Base-by-base conservation (phyloP, 495 filamentous ascomycete species). In the Pyrenula aspistea region DNA sequence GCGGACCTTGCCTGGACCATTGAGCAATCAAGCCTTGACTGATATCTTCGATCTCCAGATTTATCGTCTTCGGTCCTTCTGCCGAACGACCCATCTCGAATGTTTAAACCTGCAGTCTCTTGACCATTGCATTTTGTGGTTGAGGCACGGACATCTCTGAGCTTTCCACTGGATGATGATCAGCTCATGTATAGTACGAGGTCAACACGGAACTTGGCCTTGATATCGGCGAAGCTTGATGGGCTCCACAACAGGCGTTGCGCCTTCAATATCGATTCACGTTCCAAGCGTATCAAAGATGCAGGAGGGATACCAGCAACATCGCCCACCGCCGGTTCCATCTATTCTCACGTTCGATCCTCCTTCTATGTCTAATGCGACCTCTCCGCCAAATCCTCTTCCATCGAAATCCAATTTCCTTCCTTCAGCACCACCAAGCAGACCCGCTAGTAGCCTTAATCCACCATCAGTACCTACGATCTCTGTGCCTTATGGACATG, bases 361-460 rank as follows among this genome's bases (percentile, higher is more conserved):
- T 56, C 57, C 31, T 42, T 4, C 31, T 22, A 49, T 49, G 21
- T 56, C 54, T 42, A 66, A 70, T 31, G 69, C 72, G 55, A 71
- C 71, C 22, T 71, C 70, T 57, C 59, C 68, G 11, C 55, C 60
- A 42, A 61, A 65, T 48, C 65, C 69, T 25, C 72, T 70, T 54
- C 63, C 60, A 22, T 60, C 66, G 25, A 62, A 64, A 21, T 60
- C 72, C n/a, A 63, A 63, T 42, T 56, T 65, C 48, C 57, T 73
- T 49, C 68, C 70, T 50, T 72, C 74, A 59, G 70, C 71, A 61
- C 73, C 71, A 58, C 72, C 74, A 31, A 73, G 69, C 63, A 68
- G 73, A 55, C 71, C 73, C 2, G 66, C 66, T 53, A 73, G 72
- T 56, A 71, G 68, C 24, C 60, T 77, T 68, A 66, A 68, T 42